Conservation (phyloP, 768 basidiomycete species). For the Xanthoconium stramineum region DNA sequence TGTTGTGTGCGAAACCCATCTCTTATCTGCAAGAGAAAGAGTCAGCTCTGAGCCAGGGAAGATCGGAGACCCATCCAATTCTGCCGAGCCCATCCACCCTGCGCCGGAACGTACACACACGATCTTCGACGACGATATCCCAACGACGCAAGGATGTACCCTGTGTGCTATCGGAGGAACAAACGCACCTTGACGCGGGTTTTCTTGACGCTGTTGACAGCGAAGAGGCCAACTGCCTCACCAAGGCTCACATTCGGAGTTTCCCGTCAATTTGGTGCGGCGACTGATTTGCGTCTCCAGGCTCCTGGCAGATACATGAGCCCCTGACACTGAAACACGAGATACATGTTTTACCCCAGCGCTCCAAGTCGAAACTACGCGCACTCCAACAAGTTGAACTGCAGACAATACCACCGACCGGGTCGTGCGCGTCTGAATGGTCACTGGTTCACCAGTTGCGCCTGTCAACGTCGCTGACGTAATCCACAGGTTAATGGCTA, state of each 20-base stretch:
- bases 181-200: slow-evolving; percentile 33
- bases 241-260: slow-evolving; percentile 19
- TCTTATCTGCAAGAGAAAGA: slow-evolving; percentile 23
- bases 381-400: not conserved
- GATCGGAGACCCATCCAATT: slow-evolving; percentile 19
- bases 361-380: too few relatives aligned
- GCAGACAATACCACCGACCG: too few relatives aligned
- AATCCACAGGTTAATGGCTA: too few relatives aligned
- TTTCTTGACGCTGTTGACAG: slow-evolving; percentile 29
- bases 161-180: not conserved
- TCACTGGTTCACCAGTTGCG: too few relatives aligned
- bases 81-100: slow-evolving; percentile 22
- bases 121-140: not conserved
- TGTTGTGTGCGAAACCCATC: slow-evolving; percentile 38
- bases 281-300: slow-evolving; percentile 14
- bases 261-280: slow-evolving; percentile 28
- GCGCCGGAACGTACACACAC: not conserved
- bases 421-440: too few relatives aligned
- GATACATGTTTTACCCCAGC: not conserved
- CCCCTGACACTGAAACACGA: not conserved
- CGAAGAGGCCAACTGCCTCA: slow-evolving; percentile 10
- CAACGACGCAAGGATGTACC: not conserved
- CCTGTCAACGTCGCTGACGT: too few relatives aligned
- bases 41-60: slow-evolving; percentile 12
- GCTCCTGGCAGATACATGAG: not conserved